Base-by-base conservation (phyloP, 176 grass and related monocot species). In the Coix lacrymajobi region DNA sequence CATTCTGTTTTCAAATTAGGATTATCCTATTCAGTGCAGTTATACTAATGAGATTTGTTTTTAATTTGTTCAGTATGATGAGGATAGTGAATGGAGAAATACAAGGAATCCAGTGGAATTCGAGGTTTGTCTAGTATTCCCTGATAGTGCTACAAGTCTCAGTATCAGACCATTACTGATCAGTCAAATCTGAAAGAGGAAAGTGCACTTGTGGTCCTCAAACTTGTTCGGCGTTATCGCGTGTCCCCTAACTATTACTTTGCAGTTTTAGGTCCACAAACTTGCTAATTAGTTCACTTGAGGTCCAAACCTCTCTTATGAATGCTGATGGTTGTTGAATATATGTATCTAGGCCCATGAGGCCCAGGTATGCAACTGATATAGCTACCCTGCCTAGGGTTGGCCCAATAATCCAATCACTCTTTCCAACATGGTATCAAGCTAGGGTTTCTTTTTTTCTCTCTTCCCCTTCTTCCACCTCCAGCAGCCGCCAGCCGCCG, bases 81-180 rank as follows among this genome's bases (percentile, higher is more conserved):
- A 76, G 45, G 81, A 45, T 69, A 62, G 39, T 43, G 66, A 65
- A 56, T 85, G 76, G 16, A 76, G 68, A 24, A 76, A 48, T 75
- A 89, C 87, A 76, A 84, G 63, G 60, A 89, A 36, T 56, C 87
- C 82, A 13, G 87, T 89, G 37, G 58, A 89, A 36, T 81, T 89
- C 30, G 38, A 81, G 87, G 87, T 89, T 4, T 69, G 83, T 78
- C 74, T 56, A 45, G 17, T 19, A 33, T 60, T 77, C 54, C 34
- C 36, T 69, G 16, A 69, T 36, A 69, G 11, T 76, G 33, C 17
- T 84, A 39, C 12, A 51, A 57, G 28, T 15, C 38, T 68, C 19
- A 58, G 31, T 25, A 58, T 54, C 8, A 68, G 24, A 54, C 46
- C 20, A n/a, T 20, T 84, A 49, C 9, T 29, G 17, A 54, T 65